A percentile compares a stretch with the other conserved stretches of the same genome.
These are phyloP conservation scores for Trichosporon coremiiforme DNA, from an alignment of 1,284 basidiomycete genomes.

Conservation along the genomic window DNA sequence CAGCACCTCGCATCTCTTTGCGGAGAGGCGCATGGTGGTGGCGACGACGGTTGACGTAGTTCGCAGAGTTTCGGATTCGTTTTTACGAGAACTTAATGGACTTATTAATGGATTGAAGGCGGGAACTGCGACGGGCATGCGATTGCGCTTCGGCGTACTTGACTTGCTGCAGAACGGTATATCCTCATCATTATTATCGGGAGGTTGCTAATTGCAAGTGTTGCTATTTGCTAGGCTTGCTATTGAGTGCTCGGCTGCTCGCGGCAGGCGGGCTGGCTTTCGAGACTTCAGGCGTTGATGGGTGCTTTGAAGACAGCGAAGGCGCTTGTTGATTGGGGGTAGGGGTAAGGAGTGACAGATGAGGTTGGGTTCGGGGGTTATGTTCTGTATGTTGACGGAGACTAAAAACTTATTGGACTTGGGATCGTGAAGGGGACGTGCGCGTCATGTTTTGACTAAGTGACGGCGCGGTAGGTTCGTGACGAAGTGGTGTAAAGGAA, in stretches of 20 bases:
- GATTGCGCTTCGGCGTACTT: too few relatives aligned
- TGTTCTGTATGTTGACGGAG: neutral
- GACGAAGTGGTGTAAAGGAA: neutral
- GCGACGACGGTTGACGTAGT: too few relatives aligned
- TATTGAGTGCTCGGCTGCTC: neutral
- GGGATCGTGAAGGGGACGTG: neutral
- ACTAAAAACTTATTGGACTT: neutral
- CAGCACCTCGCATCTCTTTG: too few relatives aligned
- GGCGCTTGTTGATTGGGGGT: too few relatives aligned
- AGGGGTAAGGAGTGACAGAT: conserved; percentile 4
- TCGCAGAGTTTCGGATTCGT: too few relatives aligned
- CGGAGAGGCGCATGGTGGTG: too few relatives aligned
- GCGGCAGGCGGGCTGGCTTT: neutral
- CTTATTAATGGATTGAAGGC: too few relatives aligned
- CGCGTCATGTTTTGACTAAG: neutral
- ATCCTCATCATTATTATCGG: neutral
- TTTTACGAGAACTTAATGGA: too few relatives aligned
- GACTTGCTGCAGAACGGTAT: neutral
- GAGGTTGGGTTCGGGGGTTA: conserved; percentile 1
- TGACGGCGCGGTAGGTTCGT: neutral
- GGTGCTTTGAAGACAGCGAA: neutral
- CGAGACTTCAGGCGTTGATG: neutral
- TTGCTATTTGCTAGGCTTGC: too few relatives aligned
- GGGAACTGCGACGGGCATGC: too few relatives aligned
- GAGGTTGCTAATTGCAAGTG: too few relatives aligned